Evolutionary conservation across 2,329 filamentous ascomycete genomes (phyloP).

Genomic region (Ceratocystis albifundus): DNA sequence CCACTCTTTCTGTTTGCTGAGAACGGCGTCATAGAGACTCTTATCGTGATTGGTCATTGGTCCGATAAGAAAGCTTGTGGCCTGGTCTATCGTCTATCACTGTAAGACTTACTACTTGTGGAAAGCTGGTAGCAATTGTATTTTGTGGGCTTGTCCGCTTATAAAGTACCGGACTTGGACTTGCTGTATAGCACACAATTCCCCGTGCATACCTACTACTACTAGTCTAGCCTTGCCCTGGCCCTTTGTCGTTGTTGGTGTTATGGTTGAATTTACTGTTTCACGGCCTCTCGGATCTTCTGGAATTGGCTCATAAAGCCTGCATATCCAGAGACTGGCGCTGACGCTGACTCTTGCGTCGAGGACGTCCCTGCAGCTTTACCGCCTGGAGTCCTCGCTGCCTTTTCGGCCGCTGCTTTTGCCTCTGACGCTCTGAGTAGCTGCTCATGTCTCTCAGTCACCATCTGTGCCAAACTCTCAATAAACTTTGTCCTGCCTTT

Average conservation of each 20-base stretch:
- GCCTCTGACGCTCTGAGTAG: constrained; percentile 42
- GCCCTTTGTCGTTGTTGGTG: too few species aligned
- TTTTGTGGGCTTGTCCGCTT: not conserved
- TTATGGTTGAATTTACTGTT: constrained; percentile 28
- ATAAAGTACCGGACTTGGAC: not conserved
- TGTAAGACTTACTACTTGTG: constrained; percentile 23
- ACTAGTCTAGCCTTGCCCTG: too few species aligned
- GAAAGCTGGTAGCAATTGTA: too few species aligned
- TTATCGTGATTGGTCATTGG: constrained; percentile 13
- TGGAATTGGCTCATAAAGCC: constrained; percentile 54
- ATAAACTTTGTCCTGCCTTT: constrained; percentile 73
- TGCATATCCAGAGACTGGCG: constrained; percentile 33
- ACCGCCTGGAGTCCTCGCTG: constrained; percentile 29
- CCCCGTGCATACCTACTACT: too few species aligned
- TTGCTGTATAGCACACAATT: not conserved
- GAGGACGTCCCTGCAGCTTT: constrained; percentile 26
- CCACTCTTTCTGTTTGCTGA: constrained; percentile 13
- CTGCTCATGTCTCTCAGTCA: constrained; percentile 59
- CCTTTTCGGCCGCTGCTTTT: constrained; percentile 31
- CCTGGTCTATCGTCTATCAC: not conserved
- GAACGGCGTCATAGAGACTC: constrained; percentile 16
- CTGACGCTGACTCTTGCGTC: constrained; percentile 35
- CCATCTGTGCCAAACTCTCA: constrained; percentile 65
- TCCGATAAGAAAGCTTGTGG: constrained; percentile 2
- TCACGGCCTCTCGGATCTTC: constrained; percentile 42